Percentiles rank a stretch among this genome's conserved stretches.
phyloP scores from a whole-genome alignment of 192 early-diverging fungal species.

The Coemansia sp. region DNA sequence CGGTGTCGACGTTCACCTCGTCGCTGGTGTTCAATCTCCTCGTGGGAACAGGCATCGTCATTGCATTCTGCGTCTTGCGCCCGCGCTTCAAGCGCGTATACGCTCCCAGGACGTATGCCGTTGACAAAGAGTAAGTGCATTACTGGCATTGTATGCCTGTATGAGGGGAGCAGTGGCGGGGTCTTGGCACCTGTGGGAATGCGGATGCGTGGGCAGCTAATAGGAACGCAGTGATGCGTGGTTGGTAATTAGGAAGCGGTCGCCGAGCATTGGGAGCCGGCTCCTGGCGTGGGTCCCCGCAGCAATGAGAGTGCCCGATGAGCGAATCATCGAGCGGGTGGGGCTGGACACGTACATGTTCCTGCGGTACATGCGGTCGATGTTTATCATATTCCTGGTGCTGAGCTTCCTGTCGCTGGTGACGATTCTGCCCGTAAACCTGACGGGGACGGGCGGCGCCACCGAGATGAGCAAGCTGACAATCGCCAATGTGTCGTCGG shows the following conservation, averaged over 20 bases:
- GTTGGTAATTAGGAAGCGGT: conserved; percentile 54
- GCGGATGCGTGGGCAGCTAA: no score
- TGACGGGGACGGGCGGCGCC: conserved; percentile 26
- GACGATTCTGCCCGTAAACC: conserved; percentile 71
- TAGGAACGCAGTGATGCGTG: no score
- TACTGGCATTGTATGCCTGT: neutral
- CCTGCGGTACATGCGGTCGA: conserved; percentile 65
- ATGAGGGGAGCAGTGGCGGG: conserved; percentile 50
- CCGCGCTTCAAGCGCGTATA: conserved; percentile 65
- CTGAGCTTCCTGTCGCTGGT: conserved; percentile 58
- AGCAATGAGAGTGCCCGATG: conserved; percentile 51
- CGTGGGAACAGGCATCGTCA: conserved; percentile 51
- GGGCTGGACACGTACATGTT: conserved; percentile 80
- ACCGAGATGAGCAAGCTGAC: conserved; percentile 56
- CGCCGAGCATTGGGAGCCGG: conserved; percentile 50
- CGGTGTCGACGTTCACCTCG: conserved; percentile 62
- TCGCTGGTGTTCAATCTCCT: conserved; percentile 66
- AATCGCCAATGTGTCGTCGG: conserved; percentile 62
- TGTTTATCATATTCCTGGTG: conserved; percentile 62
- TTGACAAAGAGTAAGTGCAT: conserved; percentile 42
- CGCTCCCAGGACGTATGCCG: conserved; percentile 62
- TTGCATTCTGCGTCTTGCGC: conserved; percentile 64
- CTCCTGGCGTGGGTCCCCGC: conserved; percentile 57
- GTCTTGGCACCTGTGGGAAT: conserved; percentile 51
- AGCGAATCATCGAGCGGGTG: conserved; percentile 51